Evolutionary conservation across 228 moss, liverwort and hornwort species (phyloP).

Genomic region (Sphagnum fallax): DNA sequence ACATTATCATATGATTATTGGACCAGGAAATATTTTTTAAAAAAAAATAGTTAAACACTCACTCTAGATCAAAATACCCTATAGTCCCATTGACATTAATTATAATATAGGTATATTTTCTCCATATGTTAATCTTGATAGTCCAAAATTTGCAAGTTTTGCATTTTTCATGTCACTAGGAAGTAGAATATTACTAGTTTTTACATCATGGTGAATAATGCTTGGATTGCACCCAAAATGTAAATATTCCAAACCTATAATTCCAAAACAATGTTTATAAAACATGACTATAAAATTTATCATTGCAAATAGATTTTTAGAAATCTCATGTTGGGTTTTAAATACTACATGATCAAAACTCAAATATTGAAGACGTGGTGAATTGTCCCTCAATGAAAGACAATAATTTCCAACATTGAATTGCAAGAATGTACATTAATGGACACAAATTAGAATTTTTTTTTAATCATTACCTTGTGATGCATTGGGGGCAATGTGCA

Average conservation of each 20-base stretch:
- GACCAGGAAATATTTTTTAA: too few species aligned
- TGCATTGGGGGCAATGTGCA: constrained; percentile 13
- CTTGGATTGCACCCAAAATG: constrained; percentile 22
- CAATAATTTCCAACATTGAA: too few species aligned
- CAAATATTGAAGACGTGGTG: too few species aligned
- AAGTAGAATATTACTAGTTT: constrained; percentile 24
- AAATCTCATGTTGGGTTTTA: not conserved
- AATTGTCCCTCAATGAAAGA: too few species aligned
- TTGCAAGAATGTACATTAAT: too few species aligned
- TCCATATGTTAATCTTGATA: constrained; percentile 12
- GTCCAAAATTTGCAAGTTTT: constrained; percentile 29
- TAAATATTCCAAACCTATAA: constrained; percentile 25
- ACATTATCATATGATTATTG: too few species aligned
- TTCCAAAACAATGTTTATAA: not conserved
- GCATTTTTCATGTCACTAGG: constrained; percentile 14
- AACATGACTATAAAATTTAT: not conserved
- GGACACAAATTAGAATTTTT: too few species aligned
- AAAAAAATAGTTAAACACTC: not conserved
- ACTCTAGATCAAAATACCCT: constrained; percentile 39
- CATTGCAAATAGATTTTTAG: not conserved
- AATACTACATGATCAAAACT: too few species aligned
- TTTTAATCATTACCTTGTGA: constrained; percentile 4
- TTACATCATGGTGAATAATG: constrained; percentile 28
- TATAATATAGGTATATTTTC: constrained; percentile 6
- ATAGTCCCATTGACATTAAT: constrained; percentile 25